These are phyloP conservation scores for Hemileia vastatrix DNA, from an alignment of 1,284 basidiomycete genomes.

Conservation along the genomic window DNA sequence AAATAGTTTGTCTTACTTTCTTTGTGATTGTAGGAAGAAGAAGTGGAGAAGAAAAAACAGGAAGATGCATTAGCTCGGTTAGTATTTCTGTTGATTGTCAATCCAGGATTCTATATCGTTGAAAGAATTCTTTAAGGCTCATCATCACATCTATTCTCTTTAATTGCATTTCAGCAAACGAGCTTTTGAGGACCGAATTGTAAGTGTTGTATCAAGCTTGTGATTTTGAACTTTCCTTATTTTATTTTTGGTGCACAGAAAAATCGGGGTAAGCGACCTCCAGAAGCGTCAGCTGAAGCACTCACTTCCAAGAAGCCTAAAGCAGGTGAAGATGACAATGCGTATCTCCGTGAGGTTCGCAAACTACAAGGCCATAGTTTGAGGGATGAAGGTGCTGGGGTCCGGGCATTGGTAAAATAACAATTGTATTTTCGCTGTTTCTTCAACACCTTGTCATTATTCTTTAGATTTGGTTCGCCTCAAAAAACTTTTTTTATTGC, in stretches of 20 bases:
- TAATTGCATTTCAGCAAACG: too few relatives aligned
- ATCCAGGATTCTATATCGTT: not conserved
- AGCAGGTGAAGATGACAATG: constrained; percentile 20
- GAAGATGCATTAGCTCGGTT: constrained; percentile 16
- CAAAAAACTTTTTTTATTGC: too few relatives aligned
- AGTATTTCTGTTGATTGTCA: not conserved
- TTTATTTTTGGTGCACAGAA: not conserved
- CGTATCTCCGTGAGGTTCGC: constrained; percentile 18
- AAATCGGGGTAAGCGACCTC: constrained; percentile 17
- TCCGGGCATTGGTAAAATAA: constrained; percentile 18
- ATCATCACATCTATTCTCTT: too few relatives aligned
- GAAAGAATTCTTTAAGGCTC: too few relatives aligned
- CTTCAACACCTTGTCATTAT: too few relatives aligned
- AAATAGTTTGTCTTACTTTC: not conserved
- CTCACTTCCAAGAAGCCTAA: constrained; percentile 10
- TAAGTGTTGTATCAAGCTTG: not conserved
- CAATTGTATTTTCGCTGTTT: too few relatives aligned
- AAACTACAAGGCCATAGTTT: constrained; percentile 22
- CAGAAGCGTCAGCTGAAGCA: constrained; percentile 4
- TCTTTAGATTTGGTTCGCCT: too few relatives aligned
- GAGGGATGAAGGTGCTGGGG: constrained; percentile 18
- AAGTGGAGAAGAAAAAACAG: constrained; percentile 23
- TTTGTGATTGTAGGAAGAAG: constrained; percentile 7
- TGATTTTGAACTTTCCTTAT: not conserved
- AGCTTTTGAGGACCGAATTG: constrained; percentile 17